A percentile compares a stretch with the other conserved stretches of the same genome.
Conservation (phyloP, 169 alveolate species). For the Amoebophrya sp. region DNA sequence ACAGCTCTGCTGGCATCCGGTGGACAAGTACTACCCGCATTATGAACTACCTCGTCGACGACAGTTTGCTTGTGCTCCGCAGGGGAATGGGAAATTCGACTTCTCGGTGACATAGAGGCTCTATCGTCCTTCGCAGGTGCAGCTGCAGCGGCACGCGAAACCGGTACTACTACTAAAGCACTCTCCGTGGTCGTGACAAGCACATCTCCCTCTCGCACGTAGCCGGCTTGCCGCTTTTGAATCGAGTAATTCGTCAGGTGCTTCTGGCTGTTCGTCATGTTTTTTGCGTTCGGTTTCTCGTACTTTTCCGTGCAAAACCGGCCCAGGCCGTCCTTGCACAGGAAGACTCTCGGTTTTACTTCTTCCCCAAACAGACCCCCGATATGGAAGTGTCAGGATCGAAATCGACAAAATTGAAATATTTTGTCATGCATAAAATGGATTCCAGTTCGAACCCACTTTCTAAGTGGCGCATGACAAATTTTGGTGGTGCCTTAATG, state of each 20-base stretch:
- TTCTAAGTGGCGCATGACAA: too few species aligned
- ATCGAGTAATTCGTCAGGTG: not conserved
- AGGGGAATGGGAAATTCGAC: too few species aligned
- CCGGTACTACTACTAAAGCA: not conserved
- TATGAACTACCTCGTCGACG: not conserved
- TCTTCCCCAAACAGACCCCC: too few species aligned
- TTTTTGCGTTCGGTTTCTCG: not conserved
- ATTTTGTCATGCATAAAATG: too few species aligned
- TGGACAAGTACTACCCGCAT: too few species aligned
- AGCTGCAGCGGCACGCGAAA: too few species aligned
- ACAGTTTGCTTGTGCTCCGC: not conserved
- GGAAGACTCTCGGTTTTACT: not conserved
- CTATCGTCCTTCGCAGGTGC: too few species aligned
- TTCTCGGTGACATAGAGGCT: too few species aligned
- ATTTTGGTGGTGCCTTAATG: too few species aligned
- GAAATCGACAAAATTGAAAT: too few species aligned
- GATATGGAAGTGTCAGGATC: too few species aligned
- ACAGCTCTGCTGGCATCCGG: not conserved
- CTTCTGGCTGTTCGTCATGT: not conserved
- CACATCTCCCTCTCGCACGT: not conserved
- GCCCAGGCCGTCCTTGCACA: not conserved
- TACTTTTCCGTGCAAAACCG: not conserved
- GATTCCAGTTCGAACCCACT: too few species aligned
- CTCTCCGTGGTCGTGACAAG: not conserved
- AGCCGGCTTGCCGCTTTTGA: not conserved